Conservation (phyloP, 2,329 filamentous ascomycete genomes). For the Verticillium nonalfalfae region DNA sequence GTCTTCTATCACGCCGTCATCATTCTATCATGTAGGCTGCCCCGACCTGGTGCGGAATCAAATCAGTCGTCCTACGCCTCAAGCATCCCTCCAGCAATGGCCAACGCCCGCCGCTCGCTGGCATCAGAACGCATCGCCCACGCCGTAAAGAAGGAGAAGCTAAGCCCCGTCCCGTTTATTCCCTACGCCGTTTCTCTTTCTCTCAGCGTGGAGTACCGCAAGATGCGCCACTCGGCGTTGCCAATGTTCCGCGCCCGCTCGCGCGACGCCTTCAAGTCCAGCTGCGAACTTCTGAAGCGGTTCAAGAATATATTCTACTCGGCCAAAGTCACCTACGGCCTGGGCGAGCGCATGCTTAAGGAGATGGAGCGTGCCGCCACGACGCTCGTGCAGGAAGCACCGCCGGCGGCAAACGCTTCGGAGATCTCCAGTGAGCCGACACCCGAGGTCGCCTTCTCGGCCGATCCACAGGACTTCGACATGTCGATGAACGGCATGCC, state of each 20-base stretch:
- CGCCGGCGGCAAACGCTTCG: slow-evolving; percentile 1
- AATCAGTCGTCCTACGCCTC: slow-evolving; percentile 21
- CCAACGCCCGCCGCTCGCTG: slow-evolving; percentile 50
- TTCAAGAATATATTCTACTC: slow-evolving; percentile 54
- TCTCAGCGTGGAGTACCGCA: slow-evolving; percentile 55
- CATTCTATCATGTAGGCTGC: slow-evolving; percentile 54
- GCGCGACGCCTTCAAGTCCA: slow-evolving; percentile 45
- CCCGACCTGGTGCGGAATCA: slow-evolving; percentile 29
- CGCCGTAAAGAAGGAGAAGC: slow-evolving; percentile 43
- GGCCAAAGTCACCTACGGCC: slow-evolving; percentile 44
- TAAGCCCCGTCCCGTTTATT: slow-evolving; percentile 50
- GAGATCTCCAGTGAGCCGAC: slow-evolving; percentile 1
- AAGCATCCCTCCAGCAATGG: slow-evolving; percentile 38
- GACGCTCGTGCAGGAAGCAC: slow-evolving; percentile 22
- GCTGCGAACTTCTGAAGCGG: slow-evolving; percentile 44
- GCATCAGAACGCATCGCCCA: slow-evolving; percentile 52
- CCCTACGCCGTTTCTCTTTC: slow-evolving; percentile 57
- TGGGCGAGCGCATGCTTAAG: slow-evolving; percentile 47
- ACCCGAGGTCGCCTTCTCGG: not conserved
- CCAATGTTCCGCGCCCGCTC: slow-evolving; percentile 53
- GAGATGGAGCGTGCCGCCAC: slow-evolving; percentile 51
- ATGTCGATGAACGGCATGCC: not conserved
- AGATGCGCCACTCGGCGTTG: slow-evolving; percentile 55
- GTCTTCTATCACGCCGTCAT: slow-evolving; percentile 59
- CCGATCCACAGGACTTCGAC: not conserved